phyloP scores from a whole-genome alignment of 495 filamentous ascomycete genomes.

The Xylaria venustula region DNA sequence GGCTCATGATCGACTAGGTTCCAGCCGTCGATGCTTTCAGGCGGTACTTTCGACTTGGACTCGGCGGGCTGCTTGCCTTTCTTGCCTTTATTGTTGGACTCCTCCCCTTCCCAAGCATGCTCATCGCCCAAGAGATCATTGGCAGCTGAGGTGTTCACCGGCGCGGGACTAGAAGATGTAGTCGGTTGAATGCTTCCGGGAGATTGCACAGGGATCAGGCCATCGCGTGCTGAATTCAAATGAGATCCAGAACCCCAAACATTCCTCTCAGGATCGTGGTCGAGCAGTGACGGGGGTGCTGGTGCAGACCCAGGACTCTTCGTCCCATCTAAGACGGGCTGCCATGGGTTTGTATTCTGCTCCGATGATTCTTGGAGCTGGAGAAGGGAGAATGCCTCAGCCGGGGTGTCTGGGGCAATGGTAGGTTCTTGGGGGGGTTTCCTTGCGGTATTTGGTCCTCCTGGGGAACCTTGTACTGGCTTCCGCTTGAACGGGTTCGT shows the following conservation, averaged over 20 bases:
- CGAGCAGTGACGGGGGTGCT: constrained; percentile 20
- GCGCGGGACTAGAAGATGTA: not conserved
- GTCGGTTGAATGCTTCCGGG: not conserved
- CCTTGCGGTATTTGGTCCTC: not conserved
- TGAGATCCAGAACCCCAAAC: constrained; percentile 38
- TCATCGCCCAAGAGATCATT: constrained; percentile 35
- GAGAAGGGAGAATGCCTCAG: constrained; percentile 36
- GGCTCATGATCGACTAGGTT: constrained; percentile 47
- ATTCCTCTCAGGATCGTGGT: constrained; percentile 30
- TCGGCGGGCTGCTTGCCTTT: constrained; percentile 34
- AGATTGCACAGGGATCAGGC: constrained; percentile 13
- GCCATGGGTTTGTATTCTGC: constrained; percentile 51
- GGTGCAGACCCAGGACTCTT: constrained; percentile 9
- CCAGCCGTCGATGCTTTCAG: constrained; percentile 42
- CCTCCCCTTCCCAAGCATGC: constrained; percentile 46
- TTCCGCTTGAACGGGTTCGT: constrained; percentile 58
- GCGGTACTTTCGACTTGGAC: constrained; percentile 18
- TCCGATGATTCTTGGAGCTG: constrained; percentile 34
- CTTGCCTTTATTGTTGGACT: constrained; percentile 32
- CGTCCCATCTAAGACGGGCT: constrained; percentile 35
- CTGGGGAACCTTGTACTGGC: constrained; percentile 18
- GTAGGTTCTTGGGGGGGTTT: constrained; percentile 13
- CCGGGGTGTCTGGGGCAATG: constrained; percentile 14
- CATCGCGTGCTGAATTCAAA: constrained; percentile 31
- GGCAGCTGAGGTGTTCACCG: not conserved